Evolutionary conservation across 495 filamentous ascomycete genomes (phyloP), one percentile per base, ranked within the genome.

Genomic region (Penicillium salamii): DNA sequence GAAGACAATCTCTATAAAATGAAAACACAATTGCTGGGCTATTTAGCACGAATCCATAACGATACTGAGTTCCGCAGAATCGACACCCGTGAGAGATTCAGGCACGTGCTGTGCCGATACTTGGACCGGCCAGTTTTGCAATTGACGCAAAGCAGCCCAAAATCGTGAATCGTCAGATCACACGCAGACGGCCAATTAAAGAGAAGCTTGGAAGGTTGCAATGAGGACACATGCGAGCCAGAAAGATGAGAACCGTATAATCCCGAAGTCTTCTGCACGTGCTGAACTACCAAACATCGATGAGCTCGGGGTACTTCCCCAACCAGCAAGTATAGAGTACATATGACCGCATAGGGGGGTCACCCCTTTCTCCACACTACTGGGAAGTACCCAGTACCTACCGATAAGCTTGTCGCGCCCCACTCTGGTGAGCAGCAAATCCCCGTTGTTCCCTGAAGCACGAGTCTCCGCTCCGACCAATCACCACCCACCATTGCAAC

Each of bases 241-340:
- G 12, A 32, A 47, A 61, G 21, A 13, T 5, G 29, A 32, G 29
- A n/a, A 11, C 29, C 29, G 29, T 32, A 13, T 32, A 32, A 32
- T 32, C 12, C 29, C 29, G 29, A 32, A 32, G 12, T 32, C 3
- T 11, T 32, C 29, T 46, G 54, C 67, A 70, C 65, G 67, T 70
- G 67, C 67, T 62, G 51, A 49, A 50, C 59, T 70, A 34, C 67
- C 55, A 21, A 15, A 63, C 55, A 57, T 55, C 31, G 34, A 21
- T 49, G n/a, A 14, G 3, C 9, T 7, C 20, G 20, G 37, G 20
- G 17, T 19, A 24, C 37, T 26, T 21, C 12, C 20, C 5, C 20
- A 11, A 34, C 1, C 33, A 32, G 39, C 12, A 19, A 7, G 34
- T 47, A 50, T 48, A 28, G 50, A 43, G 47, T 52, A 58, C 26